Evolutionary conservation across 495 filamentous ascomycete species (phyloP).

Genomic region (Xylaria grammica): DNA sequence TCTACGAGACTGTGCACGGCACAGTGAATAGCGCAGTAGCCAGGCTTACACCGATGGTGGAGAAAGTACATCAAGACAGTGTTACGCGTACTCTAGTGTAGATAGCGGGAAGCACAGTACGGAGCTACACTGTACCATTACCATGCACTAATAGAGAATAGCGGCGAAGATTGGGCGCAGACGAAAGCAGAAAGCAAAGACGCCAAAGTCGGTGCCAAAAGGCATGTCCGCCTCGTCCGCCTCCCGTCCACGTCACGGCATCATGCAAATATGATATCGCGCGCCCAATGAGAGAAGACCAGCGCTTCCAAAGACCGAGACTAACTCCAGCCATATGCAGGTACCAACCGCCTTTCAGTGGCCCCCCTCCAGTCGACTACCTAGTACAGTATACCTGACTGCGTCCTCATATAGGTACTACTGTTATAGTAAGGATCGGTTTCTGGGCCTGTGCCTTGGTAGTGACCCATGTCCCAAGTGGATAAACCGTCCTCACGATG

Average conservation of each 20-base stretch:
- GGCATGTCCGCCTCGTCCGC: background rate
- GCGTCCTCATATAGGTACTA: too few relatives aligned
- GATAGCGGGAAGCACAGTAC: background rate
- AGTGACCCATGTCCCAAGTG: slow-evolving; percentile 8
- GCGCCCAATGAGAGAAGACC: slow-evolving; percentile 14
- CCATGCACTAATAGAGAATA: background rate
- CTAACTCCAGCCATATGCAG: slow-evolving; percentile 29
- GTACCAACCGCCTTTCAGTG: slow-evolving; percentile 35
- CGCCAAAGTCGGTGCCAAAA: too few relatives aligned
- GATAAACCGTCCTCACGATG: slow-evolving; percentile 10
- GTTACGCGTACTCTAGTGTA: too few relatives aligned
- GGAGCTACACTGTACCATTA: too few relatives aligned
- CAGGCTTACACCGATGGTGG: too few relatives aligned
- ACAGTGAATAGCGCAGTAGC: too few relatives aligned
- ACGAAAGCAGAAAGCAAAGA: too few relatives aligned
- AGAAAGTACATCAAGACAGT: too few relatives aligned
- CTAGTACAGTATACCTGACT: too few relatives aligned
- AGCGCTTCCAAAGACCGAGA: background rate
- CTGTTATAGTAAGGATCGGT: slow-evolving; percentile 1
- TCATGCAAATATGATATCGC: background rate
- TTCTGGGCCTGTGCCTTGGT: slow-evolving; percentile 2
- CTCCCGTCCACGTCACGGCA: slow-evolving; percentile 19
- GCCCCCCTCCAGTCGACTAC: slow-evolving; percentile 17
- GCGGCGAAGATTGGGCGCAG: too few relatives aligned
- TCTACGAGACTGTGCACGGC: too few relatives aligned